Base-by-base conservation (phyloP, 352 stramenopile genomes). In the Globisporangium alternatum region DNA sequence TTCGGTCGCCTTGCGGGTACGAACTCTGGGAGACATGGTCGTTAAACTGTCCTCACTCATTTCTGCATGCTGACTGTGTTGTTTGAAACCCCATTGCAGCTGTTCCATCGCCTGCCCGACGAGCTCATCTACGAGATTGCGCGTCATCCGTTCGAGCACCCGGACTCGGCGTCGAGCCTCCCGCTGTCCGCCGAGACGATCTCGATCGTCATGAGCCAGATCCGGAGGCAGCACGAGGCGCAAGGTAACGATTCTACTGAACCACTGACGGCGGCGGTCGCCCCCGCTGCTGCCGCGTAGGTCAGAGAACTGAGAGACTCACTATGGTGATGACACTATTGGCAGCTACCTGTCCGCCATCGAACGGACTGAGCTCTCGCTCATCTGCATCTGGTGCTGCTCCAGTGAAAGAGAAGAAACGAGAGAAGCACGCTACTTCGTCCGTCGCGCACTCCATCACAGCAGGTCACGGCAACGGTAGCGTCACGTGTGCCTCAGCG, bases 71-170 rank as follows among this genome's bases (percentile, higher is more conserved):
- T 60, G 25, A 41, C 44, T 49, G 6, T 39, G 13, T 35, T 3
- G 13, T 37, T 49, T 66, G 8, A 22, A n/a, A 19, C 22, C 28
- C 19, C 6, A 19, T 25, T 10, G 4, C 56, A 94, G 74, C 65
- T 97, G 28, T 75, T 96, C 10, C 89, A 96, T 25, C 86, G 88
- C n/a, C 65, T 97, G 17, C 88, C 90, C 0, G 80, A 95, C 35
- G 83, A 93, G 4, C 77, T 97, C 17, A 51, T 96, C 25, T 92
- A 85, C 61, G 87, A 97, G 62, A 96, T 97, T 54, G 82, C 82
- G 35, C 76, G 86, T 13, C 89, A 97, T 73, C 88, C 90, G 2
- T 90, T 95, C 56, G 83, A 82, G 28, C 75, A 83, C 17, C 78
- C 86, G 3, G 84, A 95, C 54, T 74, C 66, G 5, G 72, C 75